Conservation (phyloP, 345 rosid genomes). For the Microcos paniculata region DNA sequence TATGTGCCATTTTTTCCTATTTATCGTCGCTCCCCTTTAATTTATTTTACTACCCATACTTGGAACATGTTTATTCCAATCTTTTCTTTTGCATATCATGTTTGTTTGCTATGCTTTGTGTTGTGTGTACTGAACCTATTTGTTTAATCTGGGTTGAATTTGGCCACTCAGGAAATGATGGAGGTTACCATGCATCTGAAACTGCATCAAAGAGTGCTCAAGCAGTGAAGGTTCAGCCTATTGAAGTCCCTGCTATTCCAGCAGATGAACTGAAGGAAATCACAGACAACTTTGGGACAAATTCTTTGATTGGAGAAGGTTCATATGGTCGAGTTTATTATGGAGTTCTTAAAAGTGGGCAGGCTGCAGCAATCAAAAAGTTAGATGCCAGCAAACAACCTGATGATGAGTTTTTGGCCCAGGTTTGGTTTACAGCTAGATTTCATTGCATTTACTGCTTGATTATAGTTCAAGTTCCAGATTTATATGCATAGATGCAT, state of each 20-base stretch:
- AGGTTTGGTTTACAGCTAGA: slow-evolving; percentile 25
- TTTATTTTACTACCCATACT: not conserved
- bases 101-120: not conserved
- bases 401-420: slow-evolving; percentile 49
- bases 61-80: not conserved
- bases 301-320: slow-evolving; percentile 73
- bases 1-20: not conserved
- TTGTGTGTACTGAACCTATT: not conserved
- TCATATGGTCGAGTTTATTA: slow-evolving; percentile 74
- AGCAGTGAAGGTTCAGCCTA: slow-evolving; percentile 61
- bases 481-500: not conserved
- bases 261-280: slow-evolving; percentile 57
- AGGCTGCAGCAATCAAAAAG: slow-evolving; percentile 64
- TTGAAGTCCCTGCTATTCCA: slow-evolving; percentile 64
- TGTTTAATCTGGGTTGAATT: not conserved
- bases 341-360: slow-evolving; percentile 45
- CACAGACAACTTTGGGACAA: slow-evolving; percentile 54
- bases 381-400: slow-evolving; percentile 71
- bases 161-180: slow-evolving; percentile 41
- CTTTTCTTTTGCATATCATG: not conserved
- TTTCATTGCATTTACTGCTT: not conserved
- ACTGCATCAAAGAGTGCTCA: slow-evolving; percentile 50
- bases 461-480: not conserved
- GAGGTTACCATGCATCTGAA: slow-evolving; percentile 50
- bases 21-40: too few relatives aligned